phyloP scores from a whole-genome alignment of 176 grass and related monocot species.

The Chrysopogon serrulatus region DNA sequence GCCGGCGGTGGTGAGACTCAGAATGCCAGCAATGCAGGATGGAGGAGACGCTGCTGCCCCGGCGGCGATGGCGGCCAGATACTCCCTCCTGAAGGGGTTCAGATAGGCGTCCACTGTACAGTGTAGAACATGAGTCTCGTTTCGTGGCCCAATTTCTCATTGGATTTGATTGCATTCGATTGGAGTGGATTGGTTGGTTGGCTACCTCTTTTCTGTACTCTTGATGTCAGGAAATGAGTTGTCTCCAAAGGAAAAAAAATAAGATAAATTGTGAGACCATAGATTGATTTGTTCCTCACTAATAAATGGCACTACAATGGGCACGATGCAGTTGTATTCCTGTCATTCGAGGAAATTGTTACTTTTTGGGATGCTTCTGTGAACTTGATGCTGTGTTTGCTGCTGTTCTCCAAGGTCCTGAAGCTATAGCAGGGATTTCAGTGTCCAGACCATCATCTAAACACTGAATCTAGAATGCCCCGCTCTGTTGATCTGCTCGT shows the following conservation, averaged over 20 bases:
- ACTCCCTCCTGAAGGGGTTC: constrained; percentile 37
- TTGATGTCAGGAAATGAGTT: background rate
- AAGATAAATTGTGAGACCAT: background rate
- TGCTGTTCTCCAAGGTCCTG: background rate
- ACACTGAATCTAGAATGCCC: background rate
- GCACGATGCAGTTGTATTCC: background rate
- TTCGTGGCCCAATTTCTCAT: constrained; percentile 15
- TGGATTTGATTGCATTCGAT: background rate
- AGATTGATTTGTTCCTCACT: background rate
- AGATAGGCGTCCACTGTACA: constrained; percentile 22
- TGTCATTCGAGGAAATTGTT: background rate
- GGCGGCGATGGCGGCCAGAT: background rate
- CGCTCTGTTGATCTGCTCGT: background rate
- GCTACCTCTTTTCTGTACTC: background rate
- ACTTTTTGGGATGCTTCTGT: background rate
- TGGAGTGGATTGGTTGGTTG: constrained; percentile 1
- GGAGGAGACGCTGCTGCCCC: background rate
- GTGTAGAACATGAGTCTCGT: background rate
- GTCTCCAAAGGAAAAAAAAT: no score
- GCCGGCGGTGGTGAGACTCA: background rate
- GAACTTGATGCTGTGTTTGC: background rate
- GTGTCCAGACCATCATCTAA: background rate
- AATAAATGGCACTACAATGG: background rate
- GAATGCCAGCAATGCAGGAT: background rate
- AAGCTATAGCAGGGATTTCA: background rate